Percentiles rank a stretch among this genome's conserved stretches.
Evolutionary conservation across 1,284 basidiomycete species (phyloP).

Genomic region (Irpex lacteus): DNA sequence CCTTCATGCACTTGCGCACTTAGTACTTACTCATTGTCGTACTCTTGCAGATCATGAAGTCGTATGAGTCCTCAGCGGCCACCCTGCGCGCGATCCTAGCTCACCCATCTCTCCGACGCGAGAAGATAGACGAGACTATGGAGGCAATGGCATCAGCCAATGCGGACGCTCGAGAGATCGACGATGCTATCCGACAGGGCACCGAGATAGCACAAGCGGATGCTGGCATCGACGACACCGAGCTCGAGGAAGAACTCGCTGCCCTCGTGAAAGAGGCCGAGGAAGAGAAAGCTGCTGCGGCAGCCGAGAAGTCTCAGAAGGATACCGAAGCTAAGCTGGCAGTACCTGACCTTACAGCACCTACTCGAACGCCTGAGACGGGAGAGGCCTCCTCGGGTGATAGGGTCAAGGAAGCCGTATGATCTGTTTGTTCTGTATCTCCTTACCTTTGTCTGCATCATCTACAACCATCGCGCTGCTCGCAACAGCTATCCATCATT

Average conservation of each 20-base stretch:
- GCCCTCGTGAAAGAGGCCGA: constrained; percentile 50
- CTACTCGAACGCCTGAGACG: neutral
- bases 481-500: neutral
- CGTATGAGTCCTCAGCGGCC: constrained; percentile 78
- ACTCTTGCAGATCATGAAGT: constrained; percentile 76
- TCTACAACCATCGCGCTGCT: too few relatives aligned
- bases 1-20: neutral
- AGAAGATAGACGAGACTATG: constrained; percentile 82
- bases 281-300: constrained; percentile 40
- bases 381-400: neutral
- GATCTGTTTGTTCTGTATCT: neutral
- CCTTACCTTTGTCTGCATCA: neutral
- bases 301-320: constrained; percentile 31
- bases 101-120: constrained; percentile 76
- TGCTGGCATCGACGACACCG: constrained; percentile 49
- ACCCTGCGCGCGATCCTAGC: constrained; percentile 76
- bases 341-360: neutral
- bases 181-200: constrained; percentile 72
- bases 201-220: constrained; percentile 56
- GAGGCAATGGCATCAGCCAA: constrained; percentile 83
- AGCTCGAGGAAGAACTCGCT: constrained; percentile 60
- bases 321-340: constrained; percentile 8
- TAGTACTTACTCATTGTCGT: too few relatives aligned
- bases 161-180: constrained; percentile 78
- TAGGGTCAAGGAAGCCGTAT: neutral